Conservation (phyloP, 805 yeast species). For the Saccharomycopsis sp. region DNA sequence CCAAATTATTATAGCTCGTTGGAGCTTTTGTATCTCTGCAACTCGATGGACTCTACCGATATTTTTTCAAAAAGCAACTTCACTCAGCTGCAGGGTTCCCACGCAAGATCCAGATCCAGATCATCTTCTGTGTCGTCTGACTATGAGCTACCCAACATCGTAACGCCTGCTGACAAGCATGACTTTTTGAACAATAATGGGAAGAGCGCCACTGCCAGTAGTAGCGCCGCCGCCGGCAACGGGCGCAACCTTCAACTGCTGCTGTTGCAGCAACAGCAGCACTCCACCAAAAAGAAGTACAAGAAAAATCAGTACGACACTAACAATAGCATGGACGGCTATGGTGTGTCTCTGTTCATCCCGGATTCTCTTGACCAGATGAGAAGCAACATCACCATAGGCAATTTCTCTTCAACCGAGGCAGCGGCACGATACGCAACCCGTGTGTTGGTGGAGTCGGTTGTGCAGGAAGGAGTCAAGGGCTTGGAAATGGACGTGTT, state of each 20-base stretch:
- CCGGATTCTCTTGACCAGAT: conserved; percentile 1
- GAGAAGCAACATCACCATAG: not conserved
- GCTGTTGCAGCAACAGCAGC: conserved; percentile 1
- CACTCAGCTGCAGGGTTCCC: not conserved
- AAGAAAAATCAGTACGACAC: conserved; percentile 1
- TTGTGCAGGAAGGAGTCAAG: conserved; percentile 5
- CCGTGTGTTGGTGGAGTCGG: conserved; percentile 1
- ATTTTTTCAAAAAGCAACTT: too few relatives aligned
- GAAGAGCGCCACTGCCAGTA: not conserved
- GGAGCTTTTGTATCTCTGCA: conserved; percentile 16
- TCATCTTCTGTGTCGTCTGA: conserved; percentile 8
- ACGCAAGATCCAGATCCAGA: conserved; percentile 1
- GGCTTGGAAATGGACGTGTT: conserved; percentile 5
- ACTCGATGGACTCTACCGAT: conserved; percentile 16
- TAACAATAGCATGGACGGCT: too few relatives aligned
- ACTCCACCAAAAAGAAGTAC: conserved; percentile 5
- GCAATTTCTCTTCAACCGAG: conserved; percentile 10
- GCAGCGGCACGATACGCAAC: conserved; percentile 6
- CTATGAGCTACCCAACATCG: conserved; percentile 9
- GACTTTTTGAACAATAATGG: not conserved
- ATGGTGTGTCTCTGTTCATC: too few relatives aligned
- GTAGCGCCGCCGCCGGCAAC: not conserved
- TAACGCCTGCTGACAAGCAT: not conserved
- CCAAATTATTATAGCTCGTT: conserved; percentile 14
- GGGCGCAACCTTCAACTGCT: not conserved